Percentiles rank a stretch among this genome's conserved stretches.
phyloP scores from a whole-genome alignment of 495 filamentous ascomycete genomes.

The Podospora appendiculata region DNA sequence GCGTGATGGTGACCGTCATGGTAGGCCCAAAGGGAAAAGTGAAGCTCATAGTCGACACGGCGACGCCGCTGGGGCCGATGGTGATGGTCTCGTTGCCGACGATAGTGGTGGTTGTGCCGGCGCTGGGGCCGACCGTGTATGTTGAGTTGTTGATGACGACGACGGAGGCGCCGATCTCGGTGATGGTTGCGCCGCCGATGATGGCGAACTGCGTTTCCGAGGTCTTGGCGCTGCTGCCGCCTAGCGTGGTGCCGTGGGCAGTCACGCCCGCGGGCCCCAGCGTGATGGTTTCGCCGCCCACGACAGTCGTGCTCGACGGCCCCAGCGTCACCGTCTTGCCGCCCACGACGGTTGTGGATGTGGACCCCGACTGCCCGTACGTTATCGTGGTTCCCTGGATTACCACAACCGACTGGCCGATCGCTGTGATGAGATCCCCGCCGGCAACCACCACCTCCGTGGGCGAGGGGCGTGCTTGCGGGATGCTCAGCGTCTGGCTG shows the following conservation, averaged over 20 bases:
- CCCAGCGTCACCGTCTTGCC: slow-evolving; percentile 40
- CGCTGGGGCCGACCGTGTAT: slow-evolving; percentile 33
- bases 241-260: slow-evolving; percentile 31
- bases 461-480: slow-evolving; percentile 21
- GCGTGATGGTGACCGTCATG: slow-evolving; percentile 24
- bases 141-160: slow-evolving; percentile 40
- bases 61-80: slow-evolving; percentile 38
- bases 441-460: slow-evolving; percentile 38
- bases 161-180: slow-evolving; percentile 39
- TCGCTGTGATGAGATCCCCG: slow-evolving; percentile 37
- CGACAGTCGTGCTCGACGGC: slow-evolving; percentile 20
- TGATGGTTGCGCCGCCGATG: slow-evolving; percentile 40
- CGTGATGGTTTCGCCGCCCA: slow-evolving; percentile 36
- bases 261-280: slow-evolving; percentile 40
- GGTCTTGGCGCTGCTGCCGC: slow-evolving; percentile 24
- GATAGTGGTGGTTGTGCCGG: slow-evolving; percentile 26
- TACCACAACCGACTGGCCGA: slow-evolving; percentile 34
- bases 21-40: slow-evolving; percentile 34
- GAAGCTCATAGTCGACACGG: slow-evolving; percentile 34
- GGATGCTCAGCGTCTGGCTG: slow-evolving; percentile 27
- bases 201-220: slow-evolving; percentile 31
- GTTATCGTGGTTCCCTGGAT: slow-evolving; percentile 37
- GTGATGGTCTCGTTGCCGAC: slow-evolving; percentile 38
- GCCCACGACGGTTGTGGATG: slow-evolving; percentile 26
- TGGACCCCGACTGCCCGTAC: slow-evolving; percentile 19